Conservation (phyloP, 495 filamentous ascomycete genomes). For the Penicillium salamii region DNA sequence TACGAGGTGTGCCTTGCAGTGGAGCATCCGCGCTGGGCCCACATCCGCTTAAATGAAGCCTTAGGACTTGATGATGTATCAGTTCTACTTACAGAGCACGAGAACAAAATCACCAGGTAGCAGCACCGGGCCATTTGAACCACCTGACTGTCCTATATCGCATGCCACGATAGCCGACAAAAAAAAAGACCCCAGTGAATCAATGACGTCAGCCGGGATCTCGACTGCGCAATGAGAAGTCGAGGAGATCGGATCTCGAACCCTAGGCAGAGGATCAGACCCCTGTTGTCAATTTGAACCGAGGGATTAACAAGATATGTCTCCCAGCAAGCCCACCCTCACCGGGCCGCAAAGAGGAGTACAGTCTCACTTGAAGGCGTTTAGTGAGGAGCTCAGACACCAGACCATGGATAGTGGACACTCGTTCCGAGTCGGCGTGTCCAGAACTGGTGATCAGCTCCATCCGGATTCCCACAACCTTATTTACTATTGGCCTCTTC, state of each 20-base stretch:
- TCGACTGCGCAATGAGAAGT: conserved; percentile 1
- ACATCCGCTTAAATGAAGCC: conserved; percentile 4
- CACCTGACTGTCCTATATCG: no score
- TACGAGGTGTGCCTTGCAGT: conserved; percentile 9
- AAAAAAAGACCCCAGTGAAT: conserved; percentile 7
- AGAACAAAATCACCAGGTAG: no score
- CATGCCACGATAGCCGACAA: conserved; percentile 14
- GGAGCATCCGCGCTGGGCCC: conserved; percentile 3
- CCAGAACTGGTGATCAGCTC: conserved; percentile 19
- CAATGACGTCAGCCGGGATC: conserved; percentile 9
- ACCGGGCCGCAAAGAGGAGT: conserved; percentile 1
- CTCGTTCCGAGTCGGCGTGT: conserved; percentile 11
- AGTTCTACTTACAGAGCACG: no score
- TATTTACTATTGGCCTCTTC: conserved; percentile 11
- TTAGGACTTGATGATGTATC: not conserved
- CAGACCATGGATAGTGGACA: conserved; percentile 12
- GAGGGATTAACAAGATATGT: not conserved
- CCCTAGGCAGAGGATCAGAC: conserved; percentile 21
- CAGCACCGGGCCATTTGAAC: no score
- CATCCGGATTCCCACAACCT: conserved; percentile 10
- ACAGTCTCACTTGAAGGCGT: not conserved
- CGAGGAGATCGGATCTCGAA: conserved; percentile 3
- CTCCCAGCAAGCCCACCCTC: not conserved
- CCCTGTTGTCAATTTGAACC: conserved; percentile 2
- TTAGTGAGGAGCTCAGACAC: not conserved